Evolutionary conservation across 2,329 filamentous ascomycete species (phyloP).

Genomic region (Xylaria sp.): DNA sequence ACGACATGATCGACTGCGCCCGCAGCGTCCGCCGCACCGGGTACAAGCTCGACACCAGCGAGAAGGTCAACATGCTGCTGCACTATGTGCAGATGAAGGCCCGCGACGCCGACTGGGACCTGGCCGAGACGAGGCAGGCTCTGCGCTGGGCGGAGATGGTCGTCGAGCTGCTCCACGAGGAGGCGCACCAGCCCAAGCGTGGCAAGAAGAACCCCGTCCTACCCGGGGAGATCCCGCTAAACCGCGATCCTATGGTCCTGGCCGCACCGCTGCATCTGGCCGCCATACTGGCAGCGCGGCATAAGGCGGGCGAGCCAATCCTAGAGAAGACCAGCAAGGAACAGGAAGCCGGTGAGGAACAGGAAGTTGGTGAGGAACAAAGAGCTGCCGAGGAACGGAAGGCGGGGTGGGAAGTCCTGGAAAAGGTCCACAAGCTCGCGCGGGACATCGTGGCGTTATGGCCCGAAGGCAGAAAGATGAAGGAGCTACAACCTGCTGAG

Average conservation of each 20-base stretch:
- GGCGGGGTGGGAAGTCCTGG: slow-evolving; percentile 46
- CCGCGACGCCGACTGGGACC: slow-evolving; percentile 51
- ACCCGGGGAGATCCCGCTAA: slow-evolving; percentile 47
- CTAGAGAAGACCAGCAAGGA: slow-evolving; percentile 49
- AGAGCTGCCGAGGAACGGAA: slow-evolving; percentile 47
- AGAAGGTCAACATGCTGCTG: slow-evolving; percentile 56
- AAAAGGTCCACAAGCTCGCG: slow-evolving; percentile 54
- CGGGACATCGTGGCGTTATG: slow-evolving; percentile 54
- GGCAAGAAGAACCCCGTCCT: slow-evolving; percentile 30
- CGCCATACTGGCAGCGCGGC: slow-evolving; percentile 54
- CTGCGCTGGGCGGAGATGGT: slow-evolving; percentile 60
- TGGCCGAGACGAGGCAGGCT: slow-evolving; percentile 55
- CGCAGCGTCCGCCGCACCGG: slow-evolving; percentile 60
- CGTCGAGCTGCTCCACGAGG: slow-evolving; percentile 61
- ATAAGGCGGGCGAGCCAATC: slow-evolving; percentile 43
- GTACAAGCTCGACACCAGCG: slow-evolving; percentile 55
- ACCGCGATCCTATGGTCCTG: slow-evolving; percentile 58
- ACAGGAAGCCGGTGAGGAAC: slow-evolving; percentile 45
- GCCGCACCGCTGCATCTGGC: slow-evolving; percentile 57
- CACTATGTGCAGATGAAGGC: slow-evolving; percentile 57
- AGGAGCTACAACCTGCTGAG: slow-evolving; percentile 52
- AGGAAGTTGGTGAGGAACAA: slow-evolving; percentile 47
- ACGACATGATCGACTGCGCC: slow-evolving; percentile 62
- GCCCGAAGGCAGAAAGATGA: slow-evolving; percentile 54
- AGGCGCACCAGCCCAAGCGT: slow-evolving; percentile 51